These are phyloP conservation scores for Scenedesmus sp. DNA, from an alignment of 163 green algal species.

Conservation along the genomic window DNA sequence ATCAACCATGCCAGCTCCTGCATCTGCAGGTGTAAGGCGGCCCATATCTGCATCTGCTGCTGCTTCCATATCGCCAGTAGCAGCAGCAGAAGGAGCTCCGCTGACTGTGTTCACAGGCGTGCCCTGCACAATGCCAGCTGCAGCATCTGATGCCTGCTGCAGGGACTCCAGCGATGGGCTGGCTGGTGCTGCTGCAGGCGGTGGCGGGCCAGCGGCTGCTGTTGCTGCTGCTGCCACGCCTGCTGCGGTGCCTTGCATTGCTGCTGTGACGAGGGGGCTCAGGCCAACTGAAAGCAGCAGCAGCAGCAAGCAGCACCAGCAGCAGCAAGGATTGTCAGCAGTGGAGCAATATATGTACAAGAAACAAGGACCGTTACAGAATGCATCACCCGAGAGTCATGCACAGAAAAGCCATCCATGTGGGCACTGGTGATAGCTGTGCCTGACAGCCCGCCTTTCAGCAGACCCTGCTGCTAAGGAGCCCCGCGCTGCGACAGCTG, in stretches of 20 bases:
- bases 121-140: neutral
- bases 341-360: neutral
- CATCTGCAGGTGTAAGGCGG: neutral
- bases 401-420: neutral
- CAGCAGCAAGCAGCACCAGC: neutral
- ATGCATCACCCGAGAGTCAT: neutral
- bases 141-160: neutral
- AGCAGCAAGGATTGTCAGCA: neutral
- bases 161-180: neutral
- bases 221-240: constrained; percentile 36
- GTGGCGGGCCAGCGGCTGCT: neutral
- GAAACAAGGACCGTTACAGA: neutral
- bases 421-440: neutral
- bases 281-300: neutral
- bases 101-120: neutral
- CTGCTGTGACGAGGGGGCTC: constrained; percentile 21
- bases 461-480: neutral
- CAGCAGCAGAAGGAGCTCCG: neutral
- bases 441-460: neutral
- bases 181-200: neutral
- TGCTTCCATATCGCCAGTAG: neutral
- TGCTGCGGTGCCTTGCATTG: neutral
- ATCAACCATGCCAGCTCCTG: neutral
- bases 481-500: no score
- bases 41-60: neutral